phyloP scores from a whole-genome alignment of 2,329 filamentous ascomycete species.

The Triangularia setosa region DNA sequence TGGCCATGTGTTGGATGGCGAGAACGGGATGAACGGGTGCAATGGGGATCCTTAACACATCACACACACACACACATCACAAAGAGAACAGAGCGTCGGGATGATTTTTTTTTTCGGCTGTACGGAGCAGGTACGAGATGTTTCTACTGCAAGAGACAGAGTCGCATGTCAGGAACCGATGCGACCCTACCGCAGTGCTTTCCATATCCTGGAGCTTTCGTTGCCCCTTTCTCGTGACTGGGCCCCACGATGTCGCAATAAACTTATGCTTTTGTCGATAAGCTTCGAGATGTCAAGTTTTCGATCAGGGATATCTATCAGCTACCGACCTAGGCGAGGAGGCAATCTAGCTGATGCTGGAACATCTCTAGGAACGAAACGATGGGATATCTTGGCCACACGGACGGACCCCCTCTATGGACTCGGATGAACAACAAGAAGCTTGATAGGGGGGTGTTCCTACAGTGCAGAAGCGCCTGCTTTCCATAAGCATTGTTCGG shows the following conservation, averaged over 20 bases:
- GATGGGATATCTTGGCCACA: no score
- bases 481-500: no score
- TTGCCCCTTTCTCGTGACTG: no score
- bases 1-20: not conserved
- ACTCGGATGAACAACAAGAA: no score
- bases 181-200: not conserved
- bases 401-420: no score
- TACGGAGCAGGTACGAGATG: not conserved
- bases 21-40: not conserved
- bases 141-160: not conserved
- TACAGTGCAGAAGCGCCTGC: no score
- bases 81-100: conserved; percentile 13
- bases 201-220: no score
- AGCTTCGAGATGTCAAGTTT: not conserved
- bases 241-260: not conserved
- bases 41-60: not conserved
- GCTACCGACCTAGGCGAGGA: no score
- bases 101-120: not conserved
- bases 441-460: no score
- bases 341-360: not conserved
- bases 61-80: conserved; percentile 14
- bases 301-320: not conserved
- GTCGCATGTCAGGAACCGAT: not conserved
- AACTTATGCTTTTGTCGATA: not conserved
- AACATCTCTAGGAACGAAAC: no score